phyloP scores from a whole-genome alignment of 2,329 filamentous ascomycete species.

The Talaromyces sp. region DNA sequence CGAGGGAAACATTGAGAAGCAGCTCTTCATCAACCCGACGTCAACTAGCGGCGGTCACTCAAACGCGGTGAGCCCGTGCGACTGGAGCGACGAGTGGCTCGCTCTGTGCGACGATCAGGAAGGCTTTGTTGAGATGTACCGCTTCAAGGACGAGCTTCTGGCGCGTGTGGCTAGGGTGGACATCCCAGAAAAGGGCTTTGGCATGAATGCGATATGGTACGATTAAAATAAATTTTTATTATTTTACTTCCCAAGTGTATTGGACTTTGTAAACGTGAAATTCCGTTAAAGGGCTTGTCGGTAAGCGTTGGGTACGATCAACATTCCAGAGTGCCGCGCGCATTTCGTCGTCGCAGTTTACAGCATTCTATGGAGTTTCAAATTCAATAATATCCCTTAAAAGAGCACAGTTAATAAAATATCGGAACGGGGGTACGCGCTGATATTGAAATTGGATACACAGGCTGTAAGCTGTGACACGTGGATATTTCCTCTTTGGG shows the following conservation, averaged over 20 bases:
- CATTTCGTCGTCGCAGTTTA: background rate
- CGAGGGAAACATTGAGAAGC: constrained; percentile 66
- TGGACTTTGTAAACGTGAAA: background rate
- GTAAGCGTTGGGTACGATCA: background rate
- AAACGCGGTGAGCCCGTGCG: constrained; percentile 78
- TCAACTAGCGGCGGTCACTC: constrained; percentile 83
- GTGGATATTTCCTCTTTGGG: background rate
- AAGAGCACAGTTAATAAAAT: background rate
- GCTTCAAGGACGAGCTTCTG: constrained; percentile 77
- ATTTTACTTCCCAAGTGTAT: background rate
- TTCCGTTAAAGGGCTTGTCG: background rate
- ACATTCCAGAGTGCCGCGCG: background rate
- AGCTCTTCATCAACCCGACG: constrained; percentile 77
- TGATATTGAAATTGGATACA: background rate
- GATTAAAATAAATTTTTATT: constrained; percentile 50
- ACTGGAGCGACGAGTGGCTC: constrained; percentile 84
- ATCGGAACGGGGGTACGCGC: background rate
- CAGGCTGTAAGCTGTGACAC: background rate
- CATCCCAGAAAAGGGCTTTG: constrained; percentile 81
- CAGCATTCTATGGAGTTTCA: background rate
- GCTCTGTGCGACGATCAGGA: constrained; percentile 84
- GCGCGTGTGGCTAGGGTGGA: constrained; percentile 70
- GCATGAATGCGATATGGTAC: constrained; percentile 97
- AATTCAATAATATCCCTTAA: background rate
- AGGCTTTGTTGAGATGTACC: constrained; percentile 81